Conservation (phyloP, 345 rosid genomes). For the Acer negundo region DNA sequence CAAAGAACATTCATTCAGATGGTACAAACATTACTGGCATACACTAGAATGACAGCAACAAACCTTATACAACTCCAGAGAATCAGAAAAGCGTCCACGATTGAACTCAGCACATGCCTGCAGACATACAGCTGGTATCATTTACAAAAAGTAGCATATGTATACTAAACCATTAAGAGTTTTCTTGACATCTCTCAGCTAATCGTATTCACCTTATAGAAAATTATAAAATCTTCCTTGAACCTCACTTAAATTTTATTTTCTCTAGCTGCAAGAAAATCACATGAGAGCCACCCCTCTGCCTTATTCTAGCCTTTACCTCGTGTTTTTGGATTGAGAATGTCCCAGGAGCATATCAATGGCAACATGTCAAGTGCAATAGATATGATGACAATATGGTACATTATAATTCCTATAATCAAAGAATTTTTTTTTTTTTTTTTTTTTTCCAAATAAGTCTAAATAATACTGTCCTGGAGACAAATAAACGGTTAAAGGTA, state of each 20-base stretch:
- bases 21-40: neutral
- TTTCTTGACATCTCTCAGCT: slow-evolving; percentile 4
- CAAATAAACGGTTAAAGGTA: neutral
- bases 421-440: neutral
- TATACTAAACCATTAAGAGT: neutral
- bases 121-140: slow-evolving; percentile 28
- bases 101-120: slow-evolving; percentile 96
- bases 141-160: neutral
- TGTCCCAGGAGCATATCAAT: neutral
- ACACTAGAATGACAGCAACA: slow-evolving; percentile 29
- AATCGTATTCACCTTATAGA: neutral
- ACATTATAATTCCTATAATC: neutral
- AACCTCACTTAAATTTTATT: neutral
- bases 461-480: neutral
- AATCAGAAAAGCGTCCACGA: slow-evolving; percentile 76
- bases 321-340: neutral
- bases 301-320: slow-evolving; percentile 2
- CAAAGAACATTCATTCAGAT: neutral
- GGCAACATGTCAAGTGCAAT: neutral
- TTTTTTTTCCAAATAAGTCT: neutral
- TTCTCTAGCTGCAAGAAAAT: neutral
- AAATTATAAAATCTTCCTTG: neutral
- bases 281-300: neutral
- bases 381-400: neutral
- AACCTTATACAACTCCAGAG: slow-evolving; percentile 88